These are phyloP conservation scores for Hypericum androsaemum DNA, from an alignment of 345 rosid genomes.

Conservation along the genomic window DNA sequence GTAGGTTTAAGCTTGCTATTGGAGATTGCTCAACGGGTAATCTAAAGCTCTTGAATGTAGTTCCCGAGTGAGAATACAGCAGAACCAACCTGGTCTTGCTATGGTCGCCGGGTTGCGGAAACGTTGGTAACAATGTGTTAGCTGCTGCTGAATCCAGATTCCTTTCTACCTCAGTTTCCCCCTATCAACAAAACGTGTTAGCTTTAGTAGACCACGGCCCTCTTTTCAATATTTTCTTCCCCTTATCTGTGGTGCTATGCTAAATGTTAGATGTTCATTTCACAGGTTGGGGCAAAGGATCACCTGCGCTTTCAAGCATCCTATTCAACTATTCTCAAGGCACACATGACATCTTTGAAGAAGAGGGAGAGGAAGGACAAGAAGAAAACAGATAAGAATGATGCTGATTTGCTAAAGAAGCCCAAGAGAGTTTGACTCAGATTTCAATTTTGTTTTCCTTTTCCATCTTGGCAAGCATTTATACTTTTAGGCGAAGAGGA, in stretches of 20 bases:
- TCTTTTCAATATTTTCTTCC: constrained; percentile 1
- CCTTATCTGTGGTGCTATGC: background rate
- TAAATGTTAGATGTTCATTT: background rate
- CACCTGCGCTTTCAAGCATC: constrained; percentile 93
- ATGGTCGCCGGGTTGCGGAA: too few relatives aligned
- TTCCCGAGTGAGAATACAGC: too few relatives aligned
- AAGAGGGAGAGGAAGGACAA: constrained; percentile 88
- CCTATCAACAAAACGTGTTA: too few relatives aligned
- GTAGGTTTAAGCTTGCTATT: too few relatives aligned
- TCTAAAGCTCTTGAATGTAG: too few relatives aligned
- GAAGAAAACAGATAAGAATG: constrained; percentile 61
- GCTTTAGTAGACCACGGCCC: background rate
- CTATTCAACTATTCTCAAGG: constrained; percentile 83
- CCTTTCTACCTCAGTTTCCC: too few relatives aligned
- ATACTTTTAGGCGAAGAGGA: too few relatives aligned
- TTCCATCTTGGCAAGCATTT: too few relatives aligned
- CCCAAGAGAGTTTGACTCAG: constrained; percentile 24
- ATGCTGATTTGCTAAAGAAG: constrained; percentile 16
- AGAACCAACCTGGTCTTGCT: too few relatives aligned
- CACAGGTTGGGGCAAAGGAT: constrained; percentile 79
- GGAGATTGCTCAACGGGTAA: too few relatives aligned
- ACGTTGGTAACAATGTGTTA: too few relatives aligned
- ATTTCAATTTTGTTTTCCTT: background rate
- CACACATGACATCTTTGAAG: constrained; percentile 81
- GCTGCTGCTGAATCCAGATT: too few relatives aligned